Percentiles rank a stretch among this genome's conserved stretches.
phyloP scores from a whole-genome alignment of 306 rosid genomes.

The Vigna hirtella region DNA sequence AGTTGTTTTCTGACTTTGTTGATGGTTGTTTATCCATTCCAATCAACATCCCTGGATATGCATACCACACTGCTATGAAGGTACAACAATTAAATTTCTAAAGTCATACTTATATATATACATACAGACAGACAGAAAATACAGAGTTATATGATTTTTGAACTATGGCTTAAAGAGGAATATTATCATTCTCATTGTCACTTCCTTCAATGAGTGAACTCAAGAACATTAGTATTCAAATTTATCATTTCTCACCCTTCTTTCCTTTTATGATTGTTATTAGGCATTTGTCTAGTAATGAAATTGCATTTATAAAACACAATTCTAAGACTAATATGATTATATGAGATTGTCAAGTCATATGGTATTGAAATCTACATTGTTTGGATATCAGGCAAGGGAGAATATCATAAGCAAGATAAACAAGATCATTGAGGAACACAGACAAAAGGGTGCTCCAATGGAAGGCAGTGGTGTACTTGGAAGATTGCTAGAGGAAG shows the following conservation, averaged over 20 bases:
- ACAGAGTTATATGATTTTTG: not conserved
- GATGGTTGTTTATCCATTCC: conserved; percentile 93
- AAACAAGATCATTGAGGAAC: conserved; percentile 64
- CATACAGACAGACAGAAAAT: not conserved
- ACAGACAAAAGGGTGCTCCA: conserved; percentile 55
- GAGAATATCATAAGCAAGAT: conserved; percentile 76
- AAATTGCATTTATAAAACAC: not conserved
- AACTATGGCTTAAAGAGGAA: not conserved
- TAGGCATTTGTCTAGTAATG: conserved; percentile 11
- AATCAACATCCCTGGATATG: conserved; percentile 64
- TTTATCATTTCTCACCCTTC: not conserved
- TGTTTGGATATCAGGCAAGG: conserved; percentile 67
- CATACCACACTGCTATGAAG: conserved; percentile 92
- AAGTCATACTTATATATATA: not conserved
- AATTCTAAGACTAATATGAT: not conserved
- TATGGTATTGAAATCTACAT: conserved; percentile 38
- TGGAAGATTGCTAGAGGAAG: conserved; percentile 79
- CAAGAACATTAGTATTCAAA: not conserved
- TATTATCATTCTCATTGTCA: not conserved
- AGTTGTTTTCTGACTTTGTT: conserved; percentile 83
- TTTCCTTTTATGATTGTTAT: not conserved
- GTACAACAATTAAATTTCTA: conserved; percentile 43
- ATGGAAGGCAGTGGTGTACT: conserved; percentile 64
- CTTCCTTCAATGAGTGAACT: not conserved
- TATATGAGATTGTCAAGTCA: not conserved